A percentile compares a stretch with the other conserved stretches of the same genome.
Conservation (phyloP, 768 basidiomycete species). For the Lactarius hengduanensis region DNA sequence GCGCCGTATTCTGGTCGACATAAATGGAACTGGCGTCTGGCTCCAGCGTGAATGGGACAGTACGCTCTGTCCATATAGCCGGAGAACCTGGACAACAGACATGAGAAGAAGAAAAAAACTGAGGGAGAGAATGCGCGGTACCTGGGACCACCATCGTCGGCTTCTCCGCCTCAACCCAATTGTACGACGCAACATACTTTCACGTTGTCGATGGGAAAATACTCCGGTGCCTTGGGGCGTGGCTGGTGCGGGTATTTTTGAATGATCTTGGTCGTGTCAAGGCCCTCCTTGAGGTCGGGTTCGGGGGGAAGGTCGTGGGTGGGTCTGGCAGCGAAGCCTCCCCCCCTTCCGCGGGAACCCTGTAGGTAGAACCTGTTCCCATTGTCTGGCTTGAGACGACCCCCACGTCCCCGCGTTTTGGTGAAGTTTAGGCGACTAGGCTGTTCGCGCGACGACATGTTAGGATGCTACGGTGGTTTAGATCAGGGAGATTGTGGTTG, state of each 20-base stretch:
- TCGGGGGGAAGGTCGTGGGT: neutral
- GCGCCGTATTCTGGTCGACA: constrained; percentile 58
- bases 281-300: constrained; percentile 16
- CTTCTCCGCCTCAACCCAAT: constrained; percentile 30
- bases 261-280: constrained; percentile 10
- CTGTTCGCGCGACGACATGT: neutral
- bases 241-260: constrained; percentile 8
- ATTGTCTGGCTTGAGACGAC: neutral
- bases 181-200: constrained; percentile 36
- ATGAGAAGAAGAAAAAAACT: too few species aligned
- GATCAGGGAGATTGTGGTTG: too few species aligned
- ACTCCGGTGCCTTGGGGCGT: neutral
- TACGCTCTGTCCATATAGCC: constrained; percentile 50
- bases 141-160: constrained; percentile 37
- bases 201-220: constrained; percentile 28
- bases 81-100: constrained; percentile 50
- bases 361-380: constrained; percentile 14
- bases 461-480: too few species aligned
- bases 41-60: constrained; percentile 51
- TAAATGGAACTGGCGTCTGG: constrained; percentile 51
- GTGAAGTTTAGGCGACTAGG: neutral
- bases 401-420: neutral
- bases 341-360: neutral
- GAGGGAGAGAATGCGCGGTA: constrained; percentile 6
- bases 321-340: neutral